Conservation (phyloP, 1,284 basidiomycete species). For the Tranzscheliella williamsii region DNA sequence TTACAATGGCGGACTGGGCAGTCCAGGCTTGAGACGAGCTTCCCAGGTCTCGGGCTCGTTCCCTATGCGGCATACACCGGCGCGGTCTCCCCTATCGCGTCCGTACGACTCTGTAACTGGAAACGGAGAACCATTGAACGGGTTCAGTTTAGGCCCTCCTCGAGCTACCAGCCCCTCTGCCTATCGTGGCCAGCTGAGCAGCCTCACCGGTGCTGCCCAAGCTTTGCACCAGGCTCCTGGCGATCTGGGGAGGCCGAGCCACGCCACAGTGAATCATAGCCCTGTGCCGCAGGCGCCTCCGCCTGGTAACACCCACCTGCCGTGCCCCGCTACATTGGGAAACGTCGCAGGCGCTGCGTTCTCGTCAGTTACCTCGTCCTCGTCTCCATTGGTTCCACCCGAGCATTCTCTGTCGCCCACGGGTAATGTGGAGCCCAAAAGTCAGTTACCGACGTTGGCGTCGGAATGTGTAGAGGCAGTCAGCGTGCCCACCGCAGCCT, state of each 20-base stretch:
- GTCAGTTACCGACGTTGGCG: no score
- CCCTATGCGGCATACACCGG: constrained; percentile 39
- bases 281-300: no score
- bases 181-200: constrained; percentile 8
- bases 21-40: constrained; percentile 23
- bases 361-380: background rate
- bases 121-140: constrained; percentile 18
- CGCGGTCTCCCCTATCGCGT: constrained; percentile 34
- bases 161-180: constrained; percentile 25
- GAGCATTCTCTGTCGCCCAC: background rate
- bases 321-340: background rate
- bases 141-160: constrained; percentile 30
- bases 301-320: no score
- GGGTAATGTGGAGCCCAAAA: background rate
- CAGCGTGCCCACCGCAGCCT: constrained; percentile 7
- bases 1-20: constrained; percentile 16
- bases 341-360: background rate
- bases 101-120: constrained; percentile 14
- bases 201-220: constrained; percentile 14
- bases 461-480: no score
- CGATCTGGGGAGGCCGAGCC: no score
- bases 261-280: no score
- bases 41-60: constrained; percentile 38
- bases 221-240: constrained; percentile 11
- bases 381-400: background rate